A percentile compares a stretch with the other conserved stretches of the same genome.
phyloP scores from a whole-genome alignment of 306 rosid genomes.

The Quillaja saponaria region DNA sequence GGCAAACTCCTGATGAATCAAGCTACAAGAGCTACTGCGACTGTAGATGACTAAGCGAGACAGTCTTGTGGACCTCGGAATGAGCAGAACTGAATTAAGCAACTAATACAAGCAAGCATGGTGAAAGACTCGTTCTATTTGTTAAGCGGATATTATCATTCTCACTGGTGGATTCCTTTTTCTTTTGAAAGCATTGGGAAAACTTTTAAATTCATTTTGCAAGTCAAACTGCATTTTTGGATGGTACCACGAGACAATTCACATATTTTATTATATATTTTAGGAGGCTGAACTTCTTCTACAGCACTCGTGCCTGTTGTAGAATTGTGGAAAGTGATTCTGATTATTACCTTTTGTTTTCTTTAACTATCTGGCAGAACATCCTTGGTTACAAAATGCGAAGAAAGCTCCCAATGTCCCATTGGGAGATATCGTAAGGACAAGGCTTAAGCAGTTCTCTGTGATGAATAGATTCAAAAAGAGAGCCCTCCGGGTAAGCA shows the following conservation, averaged over 20 bases:
- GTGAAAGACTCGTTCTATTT: background rate
- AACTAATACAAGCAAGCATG: constrained; percentile 5
- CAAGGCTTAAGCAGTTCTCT: constrained; percentile 95
- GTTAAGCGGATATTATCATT: constrained; percentile 10
- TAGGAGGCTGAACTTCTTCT: constrained; percentile 22
- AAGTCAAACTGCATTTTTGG: too few relatives aligned
- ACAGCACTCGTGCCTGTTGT: constrained; percentile 2
- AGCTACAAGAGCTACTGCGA: too few relatives aligned
- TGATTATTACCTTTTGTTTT: constrained; percentile 19
- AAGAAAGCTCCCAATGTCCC: constrained; percentile 97
- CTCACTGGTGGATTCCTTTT: constrained; percentile 7
- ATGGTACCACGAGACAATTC: too few relatives aligned
- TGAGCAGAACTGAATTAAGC: constrained; percentile 9
- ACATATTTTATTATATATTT: too few relatives aligned
- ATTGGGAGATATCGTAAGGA: constrained; percentile 89
- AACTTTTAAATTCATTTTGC: too few relatives aligned
- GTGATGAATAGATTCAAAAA: constrained; percentile 97
- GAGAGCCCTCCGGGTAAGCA: constrained; percentile 90
- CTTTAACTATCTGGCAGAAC: constrained; percentile 57
- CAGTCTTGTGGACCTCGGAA: constrained; percentile 10
- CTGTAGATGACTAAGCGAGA: constrained; percentile 1
- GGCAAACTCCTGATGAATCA: too few relatives aligned
- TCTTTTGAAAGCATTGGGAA: too few relatives aligned
- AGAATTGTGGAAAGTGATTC: constrained; percentile 18
- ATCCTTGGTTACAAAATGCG: constrained; percentile 95